These are phyloP conservation scores for Fraxinus nigra DNA, from an alignment of 305 asterid species.

Conservation along the genomic window DNA sequence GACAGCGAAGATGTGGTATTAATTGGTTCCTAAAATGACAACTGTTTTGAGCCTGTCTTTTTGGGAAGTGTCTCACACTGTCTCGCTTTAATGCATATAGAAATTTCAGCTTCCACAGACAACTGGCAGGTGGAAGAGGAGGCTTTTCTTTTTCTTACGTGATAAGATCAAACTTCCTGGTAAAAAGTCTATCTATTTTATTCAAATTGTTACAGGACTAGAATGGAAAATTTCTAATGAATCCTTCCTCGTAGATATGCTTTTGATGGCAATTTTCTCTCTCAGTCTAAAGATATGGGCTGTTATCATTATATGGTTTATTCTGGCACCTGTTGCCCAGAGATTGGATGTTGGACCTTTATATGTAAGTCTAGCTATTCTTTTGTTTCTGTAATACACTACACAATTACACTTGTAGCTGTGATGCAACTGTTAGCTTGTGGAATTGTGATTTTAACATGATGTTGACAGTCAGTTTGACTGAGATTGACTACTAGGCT, in stretches of 20 bases:
- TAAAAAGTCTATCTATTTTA: slow-evolving; percentile 29
- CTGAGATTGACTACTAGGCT: neutral
- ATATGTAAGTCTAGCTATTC: slow-evolving; percentile 61
- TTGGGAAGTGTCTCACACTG: slow-evolving; percentile 15
- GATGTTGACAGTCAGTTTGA: neutral
- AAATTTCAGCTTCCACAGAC: slow-evolving; percentile 74
- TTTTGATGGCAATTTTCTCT: slow-evolving; percentile 81
- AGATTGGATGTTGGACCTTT: slow-evolving; percentile 72
- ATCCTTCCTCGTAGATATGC: slow-evolving; percentile 52
- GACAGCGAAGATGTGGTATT: slow-evolving; percentile 73
- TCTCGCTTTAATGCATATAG: slow-evolving; percentile 34
- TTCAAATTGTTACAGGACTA: slow-evolving; percentile 9
- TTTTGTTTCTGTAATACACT: slow-evolving; percentile 2
- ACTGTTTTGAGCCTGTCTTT: slow-evolving; percentile 4
- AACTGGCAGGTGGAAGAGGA: slow-evolving; percentile 76
- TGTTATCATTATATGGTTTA: slow-evolving; percentile 64
- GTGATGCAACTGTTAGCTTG: neutral
- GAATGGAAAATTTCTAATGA: slow-evolving; percentile 25
- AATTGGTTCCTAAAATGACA: slow-evolving; percentile 16
- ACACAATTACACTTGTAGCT: neutral
- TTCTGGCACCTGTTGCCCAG: slow-evolving; percentile 76
- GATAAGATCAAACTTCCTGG: slow-evolving; percentile 81
- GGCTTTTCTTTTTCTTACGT: slow-evolving; percentile 54
- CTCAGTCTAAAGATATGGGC: slow-evolving; percentile 67
- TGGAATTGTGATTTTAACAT: neutral